Base-by-base conservation (phyloP, 1,139 yeast genomes). In the Yamadazyma buinensis region DNA sequence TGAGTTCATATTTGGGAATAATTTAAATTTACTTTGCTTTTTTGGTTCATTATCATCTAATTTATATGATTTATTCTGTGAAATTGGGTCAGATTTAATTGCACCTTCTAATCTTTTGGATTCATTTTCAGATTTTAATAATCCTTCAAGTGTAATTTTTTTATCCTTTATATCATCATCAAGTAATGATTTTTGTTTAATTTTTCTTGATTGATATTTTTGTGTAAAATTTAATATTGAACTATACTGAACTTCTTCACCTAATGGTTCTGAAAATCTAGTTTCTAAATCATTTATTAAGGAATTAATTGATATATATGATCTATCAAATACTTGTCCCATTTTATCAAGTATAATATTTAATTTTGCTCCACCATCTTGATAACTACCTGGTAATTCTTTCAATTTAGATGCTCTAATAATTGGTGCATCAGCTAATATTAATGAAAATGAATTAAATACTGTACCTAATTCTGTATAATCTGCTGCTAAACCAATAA, bases 251-350 rank as follows among this genome's bases (percentile, higher is more conserved):
- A 84, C 88, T 13, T 85, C 76, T 52, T 90, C 97, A 6, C 85
- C 80, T 23, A 90, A 63, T 4, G 95, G 95, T 52, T 90, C 97
- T 26, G 86, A 75, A 46, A 88, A 81, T 36, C 79, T 77, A 8
- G 86, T 75, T 42, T 85, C 80, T 30, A 90, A 64, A 30, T 78
- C 76, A 26, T 78, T 74, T n/a, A 83, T 80, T 15, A 90, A 65
- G 5, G 78, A 68, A 42, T 81, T 84, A 26, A 87, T 70, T 11
- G 84, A 72, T 28, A 82, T 67, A 38, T 78, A 80, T 23, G 80
- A 77, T 29, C 84, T 72, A 52, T 87, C 96, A 49, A 84, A 80
- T 0, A 84, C 80, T 51, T 83, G 87, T 4, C 97, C 95, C 11
- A 86, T 72, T 42, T 78, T 76, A 44, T 88, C 95, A 37, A 68